A percentile compares a stretch with the other conserved stretches of the same genome.
Evolutionary conservation across 164 flowering plant species (phyloP).

Genomic region (Cinnamomum chago): DNA sequence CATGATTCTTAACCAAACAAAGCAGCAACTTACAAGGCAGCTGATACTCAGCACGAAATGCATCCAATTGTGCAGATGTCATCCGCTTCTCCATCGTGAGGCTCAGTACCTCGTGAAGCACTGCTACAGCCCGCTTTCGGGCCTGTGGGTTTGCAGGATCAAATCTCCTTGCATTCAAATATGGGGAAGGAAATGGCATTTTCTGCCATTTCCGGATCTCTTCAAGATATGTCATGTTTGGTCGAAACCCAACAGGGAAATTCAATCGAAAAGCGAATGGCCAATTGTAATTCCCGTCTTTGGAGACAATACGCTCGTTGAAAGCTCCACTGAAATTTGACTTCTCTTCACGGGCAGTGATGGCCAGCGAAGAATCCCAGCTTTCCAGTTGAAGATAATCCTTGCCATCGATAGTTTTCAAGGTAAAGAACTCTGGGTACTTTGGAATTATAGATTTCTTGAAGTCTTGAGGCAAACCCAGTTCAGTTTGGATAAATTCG

Average conservation of each 20-base stretch:
- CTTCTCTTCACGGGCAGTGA: slow-evolving; percentile 75
- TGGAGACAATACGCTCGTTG: slow-evolving; percentile 39
- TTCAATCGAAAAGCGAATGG: slow-evolving; percentile 61
- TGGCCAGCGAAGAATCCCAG: slow-evolving; percentile 85
- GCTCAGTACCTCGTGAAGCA: slow-evolving; percentile 92
- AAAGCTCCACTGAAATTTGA: slow-evolving; percentile 15
- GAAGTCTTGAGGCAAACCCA: slow-evolving; percentile 76
- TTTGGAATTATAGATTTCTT: slow-evolving; percentile 55
- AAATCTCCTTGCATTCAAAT: slow-evolving; percentile 79
- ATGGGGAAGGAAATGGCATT: slow-evolving; percentile 91
- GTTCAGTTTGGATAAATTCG: slow-evolving; percentile 44
- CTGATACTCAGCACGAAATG: slow-evolving; percentile 63
- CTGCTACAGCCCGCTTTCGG: slow-evolving; percentile 76
- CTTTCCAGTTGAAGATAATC: slow-evolving; percentile 61
- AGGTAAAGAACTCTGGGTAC: slow-evolving; percentile 62
- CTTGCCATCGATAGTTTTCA: slow-evolving; percentile 55
- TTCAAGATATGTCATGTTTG: slow-evolving; percentile 65
- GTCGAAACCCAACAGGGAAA: slow-evolving; percentile 78
- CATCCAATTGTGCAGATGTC: slow-evolving; percentile 76
- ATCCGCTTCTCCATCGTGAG: slow-evolving; percentile 85
- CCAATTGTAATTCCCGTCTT: slow-evolving; percentile 76
- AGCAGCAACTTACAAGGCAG: slow-evolving; percentile 71
- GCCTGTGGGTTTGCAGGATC: slow-evolving; percentile 65
- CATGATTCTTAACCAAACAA: slow-evolving; percentile 85
- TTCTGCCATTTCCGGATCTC: slow-evolving; percentile 86